Conservation (phyloP, 2,329 filamentous ascomycete genomes). For the Alternaria viburni region DNA sequence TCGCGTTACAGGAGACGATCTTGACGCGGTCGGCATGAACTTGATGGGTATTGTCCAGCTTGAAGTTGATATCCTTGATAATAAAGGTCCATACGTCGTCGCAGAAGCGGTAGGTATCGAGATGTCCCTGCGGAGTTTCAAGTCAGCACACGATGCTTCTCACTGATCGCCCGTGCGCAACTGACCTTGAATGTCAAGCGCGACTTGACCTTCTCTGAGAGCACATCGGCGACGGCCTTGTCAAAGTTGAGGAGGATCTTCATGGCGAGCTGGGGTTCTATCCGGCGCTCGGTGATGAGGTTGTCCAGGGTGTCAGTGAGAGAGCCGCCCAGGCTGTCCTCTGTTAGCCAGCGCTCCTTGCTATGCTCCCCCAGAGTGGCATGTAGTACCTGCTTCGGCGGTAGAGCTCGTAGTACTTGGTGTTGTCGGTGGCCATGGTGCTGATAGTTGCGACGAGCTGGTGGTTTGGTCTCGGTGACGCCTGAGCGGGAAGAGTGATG, state of each 20-base stretch:
- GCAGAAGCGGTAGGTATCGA: slow-evolving; percentile 98
- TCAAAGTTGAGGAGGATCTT: slow-evolving; percentile 97
- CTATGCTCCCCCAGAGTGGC: slow-evolving; percentile 9
- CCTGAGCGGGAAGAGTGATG: slow-evolving; percentile 1
- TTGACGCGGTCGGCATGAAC: slow-evolving; percentile 92
- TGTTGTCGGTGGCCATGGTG: slow-evolving; percentile 50
- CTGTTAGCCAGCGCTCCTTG: slow-evolving; percentile 33
- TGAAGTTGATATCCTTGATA: slow-evolving; percentile 98
- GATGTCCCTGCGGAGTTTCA: slow-evolving; percentile 71
- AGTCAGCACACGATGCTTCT: slow-evolving; percentile 21
- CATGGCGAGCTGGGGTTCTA: slow-evolving; percentile 98
- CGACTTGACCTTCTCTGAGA: slow-evolving; percentile 91
- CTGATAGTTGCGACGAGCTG: slow-evolving; percentile 15
- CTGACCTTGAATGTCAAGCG: slow-evolving; percentile 92
- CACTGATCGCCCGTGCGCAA: slow-evolving; percentile 2
- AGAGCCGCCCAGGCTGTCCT: slow-evolving; percentile 81
- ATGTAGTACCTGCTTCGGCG: slow-evolving; percentile 87
- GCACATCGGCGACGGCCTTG: slow-evolving; percentile 85
- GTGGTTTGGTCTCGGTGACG: slow-evolving; percentile 15
- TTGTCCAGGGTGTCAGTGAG: slow-evolving; percentile 97
- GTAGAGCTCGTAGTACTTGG: slow-evolving; percentile 90
- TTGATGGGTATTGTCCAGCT: slow-evolving; percentile 81
- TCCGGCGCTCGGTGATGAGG: slow-evolving; percentile 90
- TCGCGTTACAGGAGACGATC: slow-evolving; percentile 97
- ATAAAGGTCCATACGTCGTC: slow-evolving; percentile 99